Conservation (phyloP, 495 filamentous ascomycete genomes). For the Xylaria castorea region DNA sequence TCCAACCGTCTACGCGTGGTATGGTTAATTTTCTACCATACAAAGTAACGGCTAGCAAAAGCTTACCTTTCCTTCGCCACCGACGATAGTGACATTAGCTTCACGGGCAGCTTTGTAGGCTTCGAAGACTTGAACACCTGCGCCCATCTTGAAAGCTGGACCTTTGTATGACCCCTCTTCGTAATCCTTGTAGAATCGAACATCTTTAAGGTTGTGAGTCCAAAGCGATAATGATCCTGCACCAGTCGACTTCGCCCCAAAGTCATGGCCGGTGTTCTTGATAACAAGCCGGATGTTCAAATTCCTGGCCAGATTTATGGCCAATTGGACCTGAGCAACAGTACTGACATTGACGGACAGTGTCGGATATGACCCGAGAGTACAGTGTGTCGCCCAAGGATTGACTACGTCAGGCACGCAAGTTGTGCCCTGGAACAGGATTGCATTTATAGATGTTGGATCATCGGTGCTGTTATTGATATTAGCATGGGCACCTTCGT, state of each 20-base stretch:
- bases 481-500: constrained; percentile 25
- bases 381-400: constrained; percentile 56
- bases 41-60: constrained; percentile 2
- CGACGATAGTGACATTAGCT: constrained; percentile 51
- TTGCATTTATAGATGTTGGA: constrained; percentile 58
- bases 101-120: constrained; percentile 50
- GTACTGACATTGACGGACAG: constrained; percentile 64
- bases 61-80: constrained; percentile 55
- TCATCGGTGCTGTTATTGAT: constrained; percentile 44
- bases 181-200: constrained; percentile 49
- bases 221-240: constrained; percentile 62
- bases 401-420: constrained; percentile 57
- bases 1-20: constrained; percentile 52
- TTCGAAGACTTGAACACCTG: constrained; percentile 56
- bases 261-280: constrained; percentile 76
- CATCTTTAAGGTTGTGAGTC: constrained; percentile 67
- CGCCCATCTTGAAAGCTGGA: constrained; percentile 56
- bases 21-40: constrained; percentile 2
- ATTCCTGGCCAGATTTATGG: constrained; percentile 68
- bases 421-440: constrained; percentile 52
- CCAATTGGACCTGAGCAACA: constrained; percentile 63
- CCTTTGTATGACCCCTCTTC: constrained; percentile 51
- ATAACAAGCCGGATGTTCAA: constrained; percentile 65
- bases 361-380: constrained; percentile 63
- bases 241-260: constrained; percentile 57